Evolutionary conservation across 148 eudicot species (phyloP).

Genomic region (Pouteria glomerata): DNA sequence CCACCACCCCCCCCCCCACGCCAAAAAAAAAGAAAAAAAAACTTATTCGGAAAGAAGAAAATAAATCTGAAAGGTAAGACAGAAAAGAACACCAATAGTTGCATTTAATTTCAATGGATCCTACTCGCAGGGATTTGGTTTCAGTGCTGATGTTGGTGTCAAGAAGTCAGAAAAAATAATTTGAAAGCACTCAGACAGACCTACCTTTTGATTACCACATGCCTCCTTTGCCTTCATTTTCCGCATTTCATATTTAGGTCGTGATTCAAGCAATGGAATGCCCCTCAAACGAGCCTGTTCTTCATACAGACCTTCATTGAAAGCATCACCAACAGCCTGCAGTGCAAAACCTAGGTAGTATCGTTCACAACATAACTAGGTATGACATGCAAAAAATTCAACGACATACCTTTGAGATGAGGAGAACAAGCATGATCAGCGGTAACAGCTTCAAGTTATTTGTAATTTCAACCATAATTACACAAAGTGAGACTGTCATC

Average conservation of each 20-base stretch:
- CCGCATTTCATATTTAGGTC: conserved; percentile 85
- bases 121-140: background rate
- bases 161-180: background rate
- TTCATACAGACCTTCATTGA: conserved; percentile 94
- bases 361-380: background rate
- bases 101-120: background rate
- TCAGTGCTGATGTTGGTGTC: background rate
- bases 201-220: conserved; percentile 69
- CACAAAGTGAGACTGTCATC: conserved; percentile 95
- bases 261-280: conserved; percentile 88
- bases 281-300: conserved; percentile 87
- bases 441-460: conserved; percentile 93
- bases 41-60: no score
- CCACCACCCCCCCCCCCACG: background rate
- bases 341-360: conserved; percentile 3
- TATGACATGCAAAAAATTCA: conserved; percentile 11
- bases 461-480: conserved; percentile 97
- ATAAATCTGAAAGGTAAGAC: background rate
- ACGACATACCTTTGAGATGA: conserved; percentile 77
- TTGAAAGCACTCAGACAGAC: conserved; percentile 5
- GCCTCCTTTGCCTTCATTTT: conserved; percentile 83
- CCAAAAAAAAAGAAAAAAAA: background rate
- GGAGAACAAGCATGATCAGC: conserved; percentile 97
- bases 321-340: conserved; percentile 99
- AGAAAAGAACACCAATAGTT: background rate